Conservation (phyloP, 2,329 filamentous ascomycete species). For the Penicillium sp. region DNA sequence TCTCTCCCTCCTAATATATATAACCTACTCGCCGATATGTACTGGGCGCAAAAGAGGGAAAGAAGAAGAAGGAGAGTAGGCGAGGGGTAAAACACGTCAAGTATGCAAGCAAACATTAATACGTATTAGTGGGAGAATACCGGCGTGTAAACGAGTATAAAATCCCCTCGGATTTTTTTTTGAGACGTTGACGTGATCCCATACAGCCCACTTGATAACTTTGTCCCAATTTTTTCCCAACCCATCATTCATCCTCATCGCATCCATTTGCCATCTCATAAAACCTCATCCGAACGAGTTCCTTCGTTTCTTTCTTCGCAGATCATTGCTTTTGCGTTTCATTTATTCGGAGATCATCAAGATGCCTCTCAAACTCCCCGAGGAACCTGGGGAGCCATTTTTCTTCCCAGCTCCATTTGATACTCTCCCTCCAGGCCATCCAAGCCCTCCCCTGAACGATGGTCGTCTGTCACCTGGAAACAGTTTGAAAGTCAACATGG, state of each 20-base stretch:
- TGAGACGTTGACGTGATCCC: not conserved
- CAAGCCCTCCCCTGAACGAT: not conserved
- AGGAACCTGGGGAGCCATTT: too few relatives aligned
- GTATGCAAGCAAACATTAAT: not conserved
- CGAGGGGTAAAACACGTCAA: not conserved
- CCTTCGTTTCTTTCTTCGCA: too few relatives aligned
- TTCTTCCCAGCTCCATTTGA: too few relatives aligned
- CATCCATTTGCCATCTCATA: too few relatives aligned
- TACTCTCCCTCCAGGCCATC: not conserved
- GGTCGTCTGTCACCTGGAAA: not conserved
- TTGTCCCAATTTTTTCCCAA: not conserved
- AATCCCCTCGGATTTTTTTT: too few relatives aligned
- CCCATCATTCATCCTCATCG: not conserved
- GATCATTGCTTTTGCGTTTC: too few relatives aligned
- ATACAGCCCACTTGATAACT: not conserved
- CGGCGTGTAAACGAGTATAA: not conserved
- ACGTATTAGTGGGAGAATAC: not conserved
- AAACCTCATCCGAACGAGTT: too few relatives aligned
- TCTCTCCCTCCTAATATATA: too few relatives aligned
- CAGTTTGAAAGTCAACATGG: not conserved
- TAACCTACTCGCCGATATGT: too few relatives aligned
- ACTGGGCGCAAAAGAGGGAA: too few relatives aligned
- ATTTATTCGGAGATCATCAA: too few relatives aligned
- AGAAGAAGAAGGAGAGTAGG: not conserved
- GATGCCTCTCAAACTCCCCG: too few relatives aligned